phyloP scores from a whole-genome alignment of 1,284 basidiomycete genomes.

The Puccinia horiana region DNA sequence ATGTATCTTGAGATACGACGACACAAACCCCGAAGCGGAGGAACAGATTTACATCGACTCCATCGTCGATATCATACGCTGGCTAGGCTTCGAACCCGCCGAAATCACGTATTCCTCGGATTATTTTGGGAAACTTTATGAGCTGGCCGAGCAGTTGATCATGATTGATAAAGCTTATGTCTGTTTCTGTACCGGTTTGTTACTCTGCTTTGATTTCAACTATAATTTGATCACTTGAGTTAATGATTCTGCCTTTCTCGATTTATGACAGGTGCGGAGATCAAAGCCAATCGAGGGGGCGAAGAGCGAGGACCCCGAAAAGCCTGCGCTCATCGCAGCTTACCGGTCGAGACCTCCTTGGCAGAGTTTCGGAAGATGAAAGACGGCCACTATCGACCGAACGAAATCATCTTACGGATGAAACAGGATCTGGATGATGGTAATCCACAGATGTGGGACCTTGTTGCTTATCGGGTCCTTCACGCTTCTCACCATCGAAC shows the following conservation, averaged over 20 bases:
- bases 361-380: constrained; percentile 90
- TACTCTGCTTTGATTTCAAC: not conserved
- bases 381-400: constrained; percentile 82
- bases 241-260: not conserved
- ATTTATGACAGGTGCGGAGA: constrained; percentile 73
- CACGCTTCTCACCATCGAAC: constrained; percentile 91
- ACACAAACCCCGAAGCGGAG: constrained; percentile 98
- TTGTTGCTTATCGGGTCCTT: constrained; percentile 93
- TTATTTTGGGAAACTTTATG: constrained; percentile 86
- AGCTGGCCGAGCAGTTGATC: constrained; percentile 87
- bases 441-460: constrained; percentile 99
- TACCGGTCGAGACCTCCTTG: constrained; percentile 81
- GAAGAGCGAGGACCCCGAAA: constrained; percentile 79
- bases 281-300: constrained; percentile 79
- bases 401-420: constrained; percentile 91
- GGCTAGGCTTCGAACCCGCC: constrained; percentile 98
- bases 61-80: constrained; percentile 90
- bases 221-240: not conserved
- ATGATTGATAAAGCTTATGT: constrained; percentile 90
- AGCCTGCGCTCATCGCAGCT: constrained; percentile 80
- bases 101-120: constrained; percentile 99
- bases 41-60: constrained; percentile 94
- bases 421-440: constrained; percentile 88
- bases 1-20: constrained; percentile 93
- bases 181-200: constrained; percentile 88